Conservation (phyloP, 306 rosid genomes). For the Prunus salicina region DNA sequence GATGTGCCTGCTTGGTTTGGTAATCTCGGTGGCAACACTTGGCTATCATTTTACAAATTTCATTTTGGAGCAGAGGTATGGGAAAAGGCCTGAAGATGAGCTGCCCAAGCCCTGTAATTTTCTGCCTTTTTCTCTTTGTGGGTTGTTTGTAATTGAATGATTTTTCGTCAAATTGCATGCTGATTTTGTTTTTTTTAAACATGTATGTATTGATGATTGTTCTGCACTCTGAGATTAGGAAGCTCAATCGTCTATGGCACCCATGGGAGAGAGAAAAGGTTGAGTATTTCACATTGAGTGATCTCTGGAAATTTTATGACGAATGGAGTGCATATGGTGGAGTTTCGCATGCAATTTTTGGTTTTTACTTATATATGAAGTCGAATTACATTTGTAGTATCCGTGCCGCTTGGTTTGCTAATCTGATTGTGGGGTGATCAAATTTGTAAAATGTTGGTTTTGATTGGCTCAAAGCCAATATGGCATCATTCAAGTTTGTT, state of each 20-base stretch:
- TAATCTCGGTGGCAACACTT: too few relatives aligned
- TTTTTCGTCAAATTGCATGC: not conserved
- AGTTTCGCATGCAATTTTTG: slow-evolving; percentile 34
- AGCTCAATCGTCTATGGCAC: too few relatives aligned
- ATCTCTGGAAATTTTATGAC: slow-evolving; percentile 79
- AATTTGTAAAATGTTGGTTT: slow-evolving; percentile 2
- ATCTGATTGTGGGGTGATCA: not conserved
- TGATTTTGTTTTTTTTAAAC: too few relatives aligned
- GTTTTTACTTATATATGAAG: not conserved
- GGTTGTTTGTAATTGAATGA: not conserved
- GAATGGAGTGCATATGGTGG: slow-evolving; percentile 98
- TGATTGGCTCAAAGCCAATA: not conserved
- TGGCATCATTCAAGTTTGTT: not conserved
- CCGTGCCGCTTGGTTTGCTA: not conserved
- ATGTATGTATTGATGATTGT: too few relatives aligned
- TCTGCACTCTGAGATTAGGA: too few relatives aligned
- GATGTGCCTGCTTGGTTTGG: too few relatives aligned
- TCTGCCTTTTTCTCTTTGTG: not conserved
- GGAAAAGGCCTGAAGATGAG: too few relatives aligned
- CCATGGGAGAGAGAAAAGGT: slow-evolving; percentile 29
- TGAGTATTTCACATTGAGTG: slow-evolving; percentile 72
- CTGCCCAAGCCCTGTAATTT: slow-evolving; percentile 57
- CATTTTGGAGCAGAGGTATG: too few relatives aligned
- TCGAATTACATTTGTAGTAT: not conserved
- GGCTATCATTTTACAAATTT: too few relatives aligned